phyloP scores from a whole-genome alignment of 208 protist species.

The Crithidia thermophila region DNA sequence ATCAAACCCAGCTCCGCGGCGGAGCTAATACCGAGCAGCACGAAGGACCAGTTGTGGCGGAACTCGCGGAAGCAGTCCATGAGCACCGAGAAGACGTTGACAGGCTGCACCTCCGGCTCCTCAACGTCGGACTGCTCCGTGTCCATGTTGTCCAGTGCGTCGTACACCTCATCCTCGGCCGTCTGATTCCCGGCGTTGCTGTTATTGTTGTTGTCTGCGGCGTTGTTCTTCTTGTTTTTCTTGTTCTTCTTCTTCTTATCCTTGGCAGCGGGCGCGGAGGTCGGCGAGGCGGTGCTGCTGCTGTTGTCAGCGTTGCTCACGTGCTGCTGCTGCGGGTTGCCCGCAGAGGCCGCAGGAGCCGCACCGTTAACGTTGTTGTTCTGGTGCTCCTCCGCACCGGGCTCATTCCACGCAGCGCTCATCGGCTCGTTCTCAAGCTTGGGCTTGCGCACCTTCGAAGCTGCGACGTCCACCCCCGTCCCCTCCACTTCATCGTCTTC shows the following conservation, averaged over 20 bases:
- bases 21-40: slow-evolving; percentile 55
- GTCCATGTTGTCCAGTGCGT: background rate
- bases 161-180: slow-evolving; percentile 1
- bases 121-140: slow-evolving; percentile 11
- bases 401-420: background rate
- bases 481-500: background rate
- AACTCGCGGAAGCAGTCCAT: slow-evolving; percentile 58
- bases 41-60: slow-evolving; percentile 57
- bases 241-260: slow-evolving; percentile 3
- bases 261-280: too few species aligned
- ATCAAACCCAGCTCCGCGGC: slow-evolving; percentile 74
- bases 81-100: slow-evolving; percentile 74
- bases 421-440: slow-evolving; percentile 9
- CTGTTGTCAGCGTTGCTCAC: too few species aligned
- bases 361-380: background rate
- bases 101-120: slow-evolving; percentile 46
- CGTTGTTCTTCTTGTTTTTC: background rate
- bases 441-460: background rate
- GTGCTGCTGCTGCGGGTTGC: too few species aligned
- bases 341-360: background rate
- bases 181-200: background rate
- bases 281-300: background rate
- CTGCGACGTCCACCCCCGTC: background rate
- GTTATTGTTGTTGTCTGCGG: background rate
- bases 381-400: background rate